A percentile compares a stretch with the other conserved stretches of the same genome.
phyloP scores from a whole-genome alignment of 768 basidiomycete genomes.

The Psilocybe cubensis region DNA sequence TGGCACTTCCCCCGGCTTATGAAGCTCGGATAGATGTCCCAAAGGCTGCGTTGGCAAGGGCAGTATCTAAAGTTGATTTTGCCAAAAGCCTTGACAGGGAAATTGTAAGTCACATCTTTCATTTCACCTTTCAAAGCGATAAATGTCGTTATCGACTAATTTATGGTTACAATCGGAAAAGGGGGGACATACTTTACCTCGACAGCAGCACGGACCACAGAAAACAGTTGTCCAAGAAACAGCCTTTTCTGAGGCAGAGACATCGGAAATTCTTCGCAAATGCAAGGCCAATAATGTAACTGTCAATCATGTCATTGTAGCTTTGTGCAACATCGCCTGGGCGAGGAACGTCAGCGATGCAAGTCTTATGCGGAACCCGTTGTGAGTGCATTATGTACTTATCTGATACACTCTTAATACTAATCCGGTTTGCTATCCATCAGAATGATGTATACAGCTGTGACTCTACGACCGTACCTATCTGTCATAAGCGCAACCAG shows the following conservation, averaged over 20 bases:
- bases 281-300: conserved; percentile 66
- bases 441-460: conserved; percentile 11
- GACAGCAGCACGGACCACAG: conserved; percentile 37
- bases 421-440: neutral
- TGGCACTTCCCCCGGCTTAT: conserved; percentile 25
- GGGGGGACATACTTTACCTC: conserved; percentile 62
- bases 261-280: conserved; percentile 51
- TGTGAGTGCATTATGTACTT: neutral
- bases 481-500: neutral
- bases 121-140: neutral
- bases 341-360: conserved; percentile 29
- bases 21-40: conserved; percentile 29
- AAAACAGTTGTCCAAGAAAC: conserved; percentile 35
- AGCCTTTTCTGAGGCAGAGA: conserved; percentile 29
- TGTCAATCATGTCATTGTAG: conserved; percentile 62
- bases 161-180: conserved; percentile 14
- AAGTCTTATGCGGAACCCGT: conserved; percentile 4
- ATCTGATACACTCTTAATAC: neutral
- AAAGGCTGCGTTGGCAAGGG: conserved; percentile 25
- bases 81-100: conserved; percentile 45
- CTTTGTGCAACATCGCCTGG: conserved; percentile 64
- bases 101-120: conserved; percentile 36
- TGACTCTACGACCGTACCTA: conserved; percentile 4
- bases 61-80: conserved; percentile 53
- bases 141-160: neutral